Conservation (phyloP, 495 filamentous ascomycete species). For the Aspergillus conjunctus region DNA sequence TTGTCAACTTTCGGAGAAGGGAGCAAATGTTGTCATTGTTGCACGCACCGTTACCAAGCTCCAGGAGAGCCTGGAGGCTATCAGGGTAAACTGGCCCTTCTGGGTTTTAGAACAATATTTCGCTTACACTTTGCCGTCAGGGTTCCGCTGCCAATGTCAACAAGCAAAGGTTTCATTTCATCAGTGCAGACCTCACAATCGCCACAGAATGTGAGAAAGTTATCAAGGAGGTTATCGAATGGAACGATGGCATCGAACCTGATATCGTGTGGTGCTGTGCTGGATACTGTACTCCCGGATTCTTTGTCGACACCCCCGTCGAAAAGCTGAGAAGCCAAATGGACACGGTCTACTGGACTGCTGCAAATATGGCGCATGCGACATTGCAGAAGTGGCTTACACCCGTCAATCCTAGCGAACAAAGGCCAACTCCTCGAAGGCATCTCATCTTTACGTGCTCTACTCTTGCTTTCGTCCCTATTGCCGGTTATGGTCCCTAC, state of each 20-base stretch:
- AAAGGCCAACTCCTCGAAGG: constrained; percentile 48
- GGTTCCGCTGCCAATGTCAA: constrained; percentile 58
- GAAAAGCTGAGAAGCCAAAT: constrained; percentile 73
- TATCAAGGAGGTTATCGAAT: constrained; percentile 72
- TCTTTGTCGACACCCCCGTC: constrained; percentile 75
- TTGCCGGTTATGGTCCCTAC: constrained; percentile 87
- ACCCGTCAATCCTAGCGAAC: constrained; percentile 36
- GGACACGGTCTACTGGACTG: constrained; percentile 89
- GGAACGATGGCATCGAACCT: constrained; percentile 74
- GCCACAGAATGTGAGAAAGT: constrained; percentile 66
- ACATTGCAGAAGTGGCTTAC: constrained; percentile 52
- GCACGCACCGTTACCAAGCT: constrained; percentile 77
- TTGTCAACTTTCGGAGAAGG: constrained; percentile 72
- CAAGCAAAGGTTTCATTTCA: constrained; percentile 77
- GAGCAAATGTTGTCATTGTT: constrained; percentile 84
- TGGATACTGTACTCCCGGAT: constrained; percentile 70
- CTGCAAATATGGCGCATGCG: constrained; percentile 81
- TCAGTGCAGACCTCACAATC: constrained; percentile 80
- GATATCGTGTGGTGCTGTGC: constrained; percentile 95
- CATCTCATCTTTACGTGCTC: constrained; percentile 91
- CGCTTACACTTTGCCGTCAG: constrained; percentile 38
- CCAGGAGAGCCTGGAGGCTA: constrained; percentile 64
- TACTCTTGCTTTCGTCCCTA: constrained; percentile 68
- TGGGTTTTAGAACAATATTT: background rate
- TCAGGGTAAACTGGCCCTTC: constrained; percentile 51